phyloP scores from a whole-genome alignment of 2,329 filamentous ascomycete species.

The Alternaria sp. region DNA sequence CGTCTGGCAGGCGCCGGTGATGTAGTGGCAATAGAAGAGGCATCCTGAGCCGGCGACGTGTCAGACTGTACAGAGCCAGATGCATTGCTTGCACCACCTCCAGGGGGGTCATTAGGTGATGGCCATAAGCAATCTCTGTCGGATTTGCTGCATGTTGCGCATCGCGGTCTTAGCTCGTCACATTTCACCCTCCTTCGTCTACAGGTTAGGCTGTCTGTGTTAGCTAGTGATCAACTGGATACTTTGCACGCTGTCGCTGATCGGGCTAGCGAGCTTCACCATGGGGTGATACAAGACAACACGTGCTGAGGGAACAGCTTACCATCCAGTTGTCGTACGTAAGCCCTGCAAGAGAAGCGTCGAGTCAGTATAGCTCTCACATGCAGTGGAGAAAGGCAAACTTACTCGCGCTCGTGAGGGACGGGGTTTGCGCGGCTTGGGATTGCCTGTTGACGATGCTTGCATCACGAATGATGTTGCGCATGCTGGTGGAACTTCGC shows the following conservation, averaged over 20 bases:
- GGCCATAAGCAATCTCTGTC: conserved; percentile 53
- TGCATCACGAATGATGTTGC: conserved; percentile 34
- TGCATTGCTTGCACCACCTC: conserved; percentile 8
- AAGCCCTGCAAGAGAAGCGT: conserved; percentile 37
- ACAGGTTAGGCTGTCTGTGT: conserved; percentile 50
- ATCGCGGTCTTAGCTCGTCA: conserved; percentile 56
- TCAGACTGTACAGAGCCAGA: conserved; percentile 16
- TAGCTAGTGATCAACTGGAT: conserved; percentile 7
- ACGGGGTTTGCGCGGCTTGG: conserved; percentile 46
- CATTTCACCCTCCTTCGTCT: conserved; percentile 59
- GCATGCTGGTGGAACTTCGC: conserved; percentile 35
- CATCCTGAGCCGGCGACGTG: conserved; percentile 23
- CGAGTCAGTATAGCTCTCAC: background rate
- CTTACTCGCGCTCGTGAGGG: conserved; percentile 50
- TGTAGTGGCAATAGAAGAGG: conserved; percentile 5
- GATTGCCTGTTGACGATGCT: conserved; percentile 29
- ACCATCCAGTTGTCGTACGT: conserved; percentile 55
- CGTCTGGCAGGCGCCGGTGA: conserved; percentile 27
- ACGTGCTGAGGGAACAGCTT: conserved; percentile 23
- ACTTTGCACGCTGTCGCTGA: background rate
- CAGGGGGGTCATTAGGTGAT: conserved; percentile 15
- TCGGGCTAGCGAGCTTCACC: background rate
- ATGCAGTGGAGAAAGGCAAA: background rate
- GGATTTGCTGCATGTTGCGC: conserved; percentile 54
- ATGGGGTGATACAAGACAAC: background rate